A percentile compares a stretch with the other conserved stretches of the same genome.
Conservation (phyloP, 345 rosid species). For the Populus nigra region DNA sequence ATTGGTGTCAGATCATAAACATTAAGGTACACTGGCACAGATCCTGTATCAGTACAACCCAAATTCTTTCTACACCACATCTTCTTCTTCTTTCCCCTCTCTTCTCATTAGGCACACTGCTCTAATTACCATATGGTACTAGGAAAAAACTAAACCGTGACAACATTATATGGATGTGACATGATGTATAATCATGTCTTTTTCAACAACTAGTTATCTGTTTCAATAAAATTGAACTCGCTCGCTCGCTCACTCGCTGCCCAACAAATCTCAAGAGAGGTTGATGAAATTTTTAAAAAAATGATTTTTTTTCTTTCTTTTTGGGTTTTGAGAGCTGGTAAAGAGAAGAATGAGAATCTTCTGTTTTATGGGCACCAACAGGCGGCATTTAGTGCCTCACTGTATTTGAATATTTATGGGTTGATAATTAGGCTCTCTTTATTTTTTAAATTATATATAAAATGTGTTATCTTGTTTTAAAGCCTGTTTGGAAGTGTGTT, state of each 20-base stretch:
- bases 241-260: background rate
- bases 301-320: background rate
- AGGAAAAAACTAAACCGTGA: background rate
- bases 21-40: constrained; percentile 87
- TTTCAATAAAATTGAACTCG: background rate
- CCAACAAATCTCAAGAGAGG: background rate
- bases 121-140: background rate
- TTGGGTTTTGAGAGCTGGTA: background rate
- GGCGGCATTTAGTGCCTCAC: constrained; percentile 2
- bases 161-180: background rate
- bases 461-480: background rate
- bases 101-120: background rate
- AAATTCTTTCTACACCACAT: constrained; percentile 73
- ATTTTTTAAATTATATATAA: background rate
- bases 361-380: background rate
- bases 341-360: constrained; percentile 17
- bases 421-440: background rate
- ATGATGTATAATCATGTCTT: background rate
- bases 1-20: constrained; percentile 94
- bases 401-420: background rate
- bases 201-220: background rate
- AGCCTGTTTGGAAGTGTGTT: too few relatives aligned
- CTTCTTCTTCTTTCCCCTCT: background rate
- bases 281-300: background rate
- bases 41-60: constrained; percentile 53